Conservation (phyloP, 2,329 filamentous ascomycete species). For the Emydomyces testavorans region DNA sequence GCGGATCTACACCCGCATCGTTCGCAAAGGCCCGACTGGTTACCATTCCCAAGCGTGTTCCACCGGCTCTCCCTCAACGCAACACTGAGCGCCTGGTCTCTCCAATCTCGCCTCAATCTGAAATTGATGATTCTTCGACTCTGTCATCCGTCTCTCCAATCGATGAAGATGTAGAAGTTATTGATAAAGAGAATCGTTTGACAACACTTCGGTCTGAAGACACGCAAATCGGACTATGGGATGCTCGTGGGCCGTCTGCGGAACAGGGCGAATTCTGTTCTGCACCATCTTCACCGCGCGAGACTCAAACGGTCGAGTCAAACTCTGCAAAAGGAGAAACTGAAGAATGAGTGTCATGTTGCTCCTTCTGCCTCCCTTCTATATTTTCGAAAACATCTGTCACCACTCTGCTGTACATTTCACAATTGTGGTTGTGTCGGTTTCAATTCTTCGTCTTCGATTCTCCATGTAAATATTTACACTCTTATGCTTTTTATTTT, state of each 20-base stretch:
- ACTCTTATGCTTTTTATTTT: neutral
- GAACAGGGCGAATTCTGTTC: slow-evolving; percentile 36
- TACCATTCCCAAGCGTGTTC: slow-evolving; percentile 65
- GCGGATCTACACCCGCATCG: slow-evolving; percentile 51
- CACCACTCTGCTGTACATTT: too few species aligned
- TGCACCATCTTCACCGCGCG: slow-evolving; percentile 24
- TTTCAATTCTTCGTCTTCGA: neutral
- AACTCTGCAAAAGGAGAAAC: neutral
- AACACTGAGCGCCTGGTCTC: slow-evolving; percentile 44
- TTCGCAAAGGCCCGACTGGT: slow-evolving; percentile 70
- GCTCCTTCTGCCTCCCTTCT: neutral
- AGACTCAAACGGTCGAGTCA: neutral
- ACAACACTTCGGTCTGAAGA: slow-evolving; percentile 4
- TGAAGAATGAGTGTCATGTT: neutral
- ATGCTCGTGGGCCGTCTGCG: neutral
- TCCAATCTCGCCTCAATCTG: neutral
- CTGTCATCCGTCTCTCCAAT: slow-evolving; percentile 11
- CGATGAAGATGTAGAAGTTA: slow-evolving; percentile 13
- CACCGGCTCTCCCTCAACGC: slow-evolving; percentile 61
- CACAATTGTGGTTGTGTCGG: too few species aligned
- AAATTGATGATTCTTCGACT: slow-evolving; percentile 1
- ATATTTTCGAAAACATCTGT: neutral
- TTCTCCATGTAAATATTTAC: neutral
- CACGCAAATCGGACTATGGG: neutral
- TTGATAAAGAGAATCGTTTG: slow-evolving; percentile 4